Percentiles rank a stretch among this genome's conserved stretches.
Conservation (phyloP, 805 yeast species). For the Candida berthetii region DNA sequence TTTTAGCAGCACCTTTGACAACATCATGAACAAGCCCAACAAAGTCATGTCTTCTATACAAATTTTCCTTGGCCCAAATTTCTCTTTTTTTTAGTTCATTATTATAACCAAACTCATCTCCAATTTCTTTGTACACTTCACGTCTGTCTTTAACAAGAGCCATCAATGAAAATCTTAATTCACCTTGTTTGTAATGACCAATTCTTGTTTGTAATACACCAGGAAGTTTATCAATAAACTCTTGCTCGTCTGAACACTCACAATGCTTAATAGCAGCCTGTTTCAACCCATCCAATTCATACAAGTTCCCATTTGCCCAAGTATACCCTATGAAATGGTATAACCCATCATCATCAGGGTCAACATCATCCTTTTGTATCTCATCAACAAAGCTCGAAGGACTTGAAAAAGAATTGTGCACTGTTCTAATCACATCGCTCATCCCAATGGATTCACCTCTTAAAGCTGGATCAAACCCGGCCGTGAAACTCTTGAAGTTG, state of each 20-base stretch:
- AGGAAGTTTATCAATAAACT: conserved; percentile 36
- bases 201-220: conserved; percentile 41
- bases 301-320: conserved; percentile 33
- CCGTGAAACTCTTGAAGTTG: conserved; percentile 43
- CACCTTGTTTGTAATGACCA: conserved; percentile 35
- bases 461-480: conserved; percentile 47
- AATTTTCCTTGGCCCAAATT: conserved; percentile 48
- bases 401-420: conserved; percentile 56
- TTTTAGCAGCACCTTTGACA: conserved; percentile 32
- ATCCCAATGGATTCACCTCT: conserved; percentile 50
- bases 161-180: conserved; percentile 49
- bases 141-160: conserved; percentile 49
- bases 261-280: conserved; percentile 50
- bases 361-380: conserved; percentile 12
- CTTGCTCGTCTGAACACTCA: conserved; percentile 31
- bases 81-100: conserved; percentile 42
- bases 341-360: conserved; percentile 42
- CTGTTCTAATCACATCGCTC: conserved; percentile 40
- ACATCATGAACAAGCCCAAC: conserved; percentile 43
- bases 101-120: conserved; percentile 31
- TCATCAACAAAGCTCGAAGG: conserved; percentile 49
- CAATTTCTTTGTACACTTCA: conserved; percentile 25
- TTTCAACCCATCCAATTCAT: conserved; percentile 61
- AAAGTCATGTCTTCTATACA: conserved; percentile 47
- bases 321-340: conserved; percentile 59